Base-by-base conservation (phyloP, 2,329 filamentous ascomycete species). In the Trichoderma harzianum region DNA sequence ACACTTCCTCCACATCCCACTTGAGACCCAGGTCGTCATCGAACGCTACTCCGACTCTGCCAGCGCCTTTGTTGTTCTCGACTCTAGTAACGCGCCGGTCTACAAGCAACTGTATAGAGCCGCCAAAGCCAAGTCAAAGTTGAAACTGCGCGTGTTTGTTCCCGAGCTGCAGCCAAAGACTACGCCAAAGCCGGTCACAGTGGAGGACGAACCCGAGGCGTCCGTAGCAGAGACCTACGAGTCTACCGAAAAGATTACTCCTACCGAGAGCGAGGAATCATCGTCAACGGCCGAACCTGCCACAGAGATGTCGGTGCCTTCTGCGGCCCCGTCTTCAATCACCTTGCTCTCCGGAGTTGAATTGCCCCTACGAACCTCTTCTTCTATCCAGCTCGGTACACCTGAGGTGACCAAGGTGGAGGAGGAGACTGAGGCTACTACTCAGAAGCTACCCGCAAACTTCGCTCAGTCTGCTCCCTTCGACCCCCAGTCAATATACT, bases 61-160 rank as follows among this genome's bases (percentile, higher is more conserved):
- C 75, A 92, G 87, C 60, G 86, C 90, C 75, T 98, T 92, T 82
- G 89, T 98, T 75, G 86, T 88, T 58, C 91, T 99, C 73, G 92
- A 97, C 80, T 86, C 90, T 74, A 86, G 86, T 79, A 97, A 97
- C 79, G 30, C 83, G 88, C 87, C 93, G 60, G 93, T 97, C 78
- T 99, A 97, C 87, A 98, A 98, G 86, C 96, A 98, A 80, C 91
- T 99, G 55, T 95, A 96, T 81, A 92, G 96, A 78, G 96, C 96
- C 76, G 96, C 96, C 75, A 99, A 98, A 86, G 96, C 96, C 47
- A 99, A 99, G 87, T 90, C 95, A 75, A 99, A 98, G 90, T 91
- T 99, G 76, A 95, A 96, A 82, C 89, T 99, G 72, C 93, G 90
- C 76, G 91, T 93, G 47, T 91, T 89, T 18, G 78, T 87, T 39